phyloP scores from a whole-genome alignment of 345 rosid species.

The Sonneratia alba region DNA sequence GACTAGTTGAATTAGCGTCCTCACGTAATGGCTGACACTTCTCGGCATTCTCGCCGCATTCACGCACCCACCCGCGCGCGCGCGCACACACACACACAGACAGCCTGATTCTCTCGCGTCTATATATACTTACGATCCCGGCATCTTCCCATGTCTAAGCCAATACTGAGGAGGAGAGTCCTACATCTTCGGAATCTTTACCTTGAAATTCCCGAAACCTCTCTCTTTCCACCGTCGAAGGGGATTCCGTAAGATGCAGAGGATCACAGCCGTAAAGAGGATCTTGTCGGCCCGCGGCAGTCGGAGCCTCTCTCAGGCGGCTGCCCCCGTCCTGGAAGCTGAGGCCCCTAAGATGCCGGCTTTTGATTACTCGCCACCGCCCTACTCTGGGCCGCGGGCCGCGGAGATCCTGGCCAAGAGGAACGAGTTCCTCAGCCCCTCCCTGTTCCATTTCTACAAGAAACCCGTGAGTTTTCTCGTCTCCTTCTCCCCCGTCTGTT shows the following conservation, averaged over 20 bases:
- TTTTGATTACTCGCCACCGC: conserved; percentile 77
- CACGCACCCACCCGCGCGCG: too few relatives aligned
- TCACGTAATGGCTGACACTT: too few relatives aligned
- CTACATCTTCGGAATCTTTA: conserved; percentile 5
- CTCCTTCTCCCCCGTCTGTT: neutral
- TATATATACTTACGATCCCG: too few relatives aligned
- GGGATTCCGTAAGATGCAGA: neutral
- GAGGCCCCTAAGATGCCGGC: conserved; percentile 51
- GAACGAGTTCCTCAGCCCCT: conserved; percentile 74
- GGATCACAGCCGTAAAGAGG: conserved; percentile 25
- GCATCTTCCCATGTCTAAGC: too few relatives aligned
- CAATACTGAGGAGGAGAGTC: too few relatives aligned
- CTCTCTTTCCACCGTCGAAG: neutral
- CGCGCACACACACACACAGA: too few relatives aligned
- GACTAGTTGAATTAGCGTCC: too few relatives aligned
- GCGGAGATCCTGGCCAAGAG: conserved; percentile 59
- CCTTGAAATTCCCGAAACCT: neutral
- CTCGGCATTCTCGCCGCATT: too few relatives aligned
- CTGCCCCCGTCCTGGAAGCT: conserved; percentile 30
- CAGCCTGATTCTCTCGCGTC: too few relatives aligned
- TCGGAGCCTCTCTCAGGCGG: conserved; percentile 36
- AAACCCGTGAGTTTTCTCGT: conserved; percentile 52
- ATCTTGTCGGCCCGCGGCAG: conserved; percentile 21
- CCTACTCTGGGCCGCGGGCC: conserved; percentile 71
- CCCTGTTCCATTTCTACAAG: conserved; percentile 44